Evolutionary conservation across 148 eudicot genomes (phyloP), one percentile per base, ranked within the genome.

Genomic region (Fagopyrum homotropicum): DNA sequence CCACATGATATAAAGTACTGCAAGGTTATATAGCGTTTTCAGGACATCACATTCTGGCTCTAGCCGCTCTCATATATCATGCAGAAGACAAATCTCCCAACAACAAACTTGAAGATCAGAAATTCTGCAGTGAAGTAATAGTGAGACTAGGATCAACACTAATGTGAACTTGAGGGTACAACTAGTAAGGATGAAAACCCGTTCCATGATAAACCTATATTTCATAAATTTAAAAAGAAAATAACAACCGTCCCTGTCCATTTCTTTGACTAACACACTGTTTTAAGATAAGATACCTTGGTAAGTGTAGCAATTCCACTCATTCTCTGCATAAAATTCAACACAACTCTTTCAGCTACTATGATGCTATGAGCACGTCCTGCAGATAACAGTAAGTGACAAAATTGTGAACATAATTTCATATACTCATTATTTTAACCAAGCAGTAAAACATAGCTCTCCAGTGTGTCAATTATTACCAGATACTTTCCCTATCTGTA

Each of bases 291-390:
- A 12, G 47, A 76, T 70, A 91, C 98, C 96, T 94, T 90, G 60
- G 98, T 94, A 56, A 94, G 85, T 78, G 98, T 90, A 74, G 98
- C 97, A 77, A 94, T 90, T 73, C 98, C 98, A 83, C 98, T 94
- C 98, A 94, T 94, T 79, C 98, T 88, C 82, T 94, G 98, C 97
- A 94, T 91, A 80, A 94, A 94, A 81, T 94, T 94, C 75, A 94
- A 86, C 52, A 85, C 98, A 71, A 94, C 98, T 80, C 97, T 91
- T 83, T 94, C 98, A 50, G 90, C 91, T 47, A 91, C 87, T 48
- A 94, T 91, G 72, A 94, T 89, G 78, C 84, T 89, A 79, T 89
- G 93, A 1, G 98, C 97, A 69, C 82, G 84, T 80, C 97, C 98
- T 94, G 86, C 84, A 75, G 70, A 73, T 73, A 75, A 59, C 56